Percentiles rank a stretch among this genome's conserved stretches.
phyloP scores from a whole-genome alignment of 176 grass and related monocot genomes.

The Juncus inflexus region DNA sequence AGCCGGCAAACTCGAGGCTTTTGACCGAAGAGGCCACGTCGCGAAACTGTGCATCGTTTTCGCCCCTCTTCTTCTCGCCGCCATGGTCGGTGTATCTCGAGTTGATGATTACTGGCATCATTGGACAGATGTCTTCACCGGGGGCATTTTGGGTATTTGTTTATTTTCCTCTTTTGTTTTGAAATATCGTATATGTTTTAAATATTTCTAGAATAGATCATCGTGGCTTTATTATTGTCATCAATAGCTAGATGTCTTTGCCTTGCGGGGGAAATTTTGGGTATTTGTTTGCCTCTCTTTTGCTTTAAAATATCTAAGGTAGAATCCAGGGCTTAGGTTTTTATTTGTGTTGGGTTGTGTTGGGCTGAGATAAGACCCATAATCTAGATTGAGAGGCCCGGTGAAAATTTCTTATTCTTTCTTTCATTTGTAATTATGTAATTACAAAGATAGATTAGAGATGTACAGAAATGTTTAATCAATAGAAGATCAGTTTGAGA shows the following conservation, averaged over 20 bases:
- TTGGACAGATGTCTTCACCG: constrained; percentile 66
- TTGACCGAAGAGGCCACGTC: constrained; percentile 53
- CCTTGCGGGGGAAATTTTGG: constrained; percentile 48
- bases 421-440: no score
- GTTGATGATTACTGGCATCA: constrained; percentile 82
- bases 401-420: no score
- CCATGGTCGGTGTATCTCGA: constrained; percentile 60
- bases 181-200: no score
- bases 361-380: no score
- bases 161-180: neutral
- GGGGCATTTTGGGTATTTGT: constrained; percentile 61
- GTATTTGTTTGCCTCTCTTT: constrained; percentile 26
- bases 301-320: neutral
- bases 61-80: constrained; percentile 55
- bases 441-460: no score
- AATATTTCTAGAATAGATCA: no score
- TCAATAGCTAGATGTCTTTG: constrained; percentile 67
- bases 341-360: no score
- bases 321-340: no score
- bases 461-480: no score
- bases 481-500: no score
- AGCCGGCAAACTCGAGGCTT: constrained; percentile 65
- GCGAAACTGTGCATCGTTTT: constrained; percentile 62
- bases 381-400: no score
- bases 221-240: constrained; percentile 42